A percentile compares a stretch with the other conserved stretches of the same genome.
phyloP scores from a whole-genome alignment of 2,329 filamentous ascomycete genomes.

The Fusarium buxicola region DNA sequence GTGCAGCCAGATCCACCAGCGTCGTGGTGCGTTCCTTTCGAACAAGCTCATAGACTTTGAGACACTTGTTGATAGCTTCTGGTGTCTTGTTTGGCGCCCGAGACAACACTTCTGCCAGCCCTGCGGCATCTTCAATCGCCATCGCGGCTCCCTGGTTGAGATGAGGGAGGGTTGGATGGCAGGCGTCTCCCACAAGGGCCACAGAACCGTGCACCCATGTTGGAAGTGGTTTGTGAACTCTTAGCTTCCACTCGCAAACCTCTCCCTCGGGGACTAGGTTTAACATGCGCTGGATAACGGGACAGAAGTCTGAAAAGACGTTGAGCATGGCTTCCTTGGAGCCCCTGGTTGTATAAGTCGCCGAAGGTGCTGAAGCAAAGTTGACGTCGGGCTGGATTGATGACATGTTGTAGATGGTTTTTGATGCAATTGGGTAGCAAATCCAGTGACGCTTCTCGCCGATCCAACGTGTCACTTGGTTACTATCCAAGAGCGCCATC shows the following conservation, averaged over 20 bases:
- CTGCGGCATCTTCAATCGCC: constrained; percentile 74
- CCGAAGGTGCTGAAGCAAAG: constrained; percentile 67
- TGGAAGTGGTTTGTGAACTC: constrained; percentile 66
- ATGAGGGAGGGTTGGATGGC: constrained; percentile 75
- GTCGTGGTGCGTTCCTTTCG: constrained; percentile 66
- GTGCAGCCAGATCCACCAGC: constrained; percentile 66
- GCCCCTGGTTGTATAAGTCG: constrained; percentile 72
- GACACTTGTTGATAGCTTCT: constrained; percentile 58
- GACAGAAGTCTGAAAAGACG: constrained; percentile 72
- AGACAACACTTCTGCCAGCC: constrained; percentile 65
- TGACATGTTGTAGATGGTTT: constrained; percentile 74
- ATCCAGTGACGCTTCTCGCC: constrained; percentile 81
- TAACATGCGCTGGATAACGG: constrained; percentile 68
- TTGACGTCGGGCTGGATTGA: constrained; percentile 71
- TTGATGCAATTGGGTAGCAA: constrained; percentile 77
- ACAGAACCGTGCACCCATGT: constrained; percentile 69
- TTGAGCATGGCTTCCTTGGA: constrained; percentile 70
- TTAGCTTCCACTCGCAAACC: constrained; percentile 74
- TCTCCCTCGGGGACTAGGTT: constrained; percentile 70
- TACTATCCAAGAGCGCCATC: constrained; percentile 72
- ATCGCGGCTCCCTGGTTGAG: constrained; percentile 74
- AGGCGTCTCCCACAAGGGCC: constrained; percentile 71
- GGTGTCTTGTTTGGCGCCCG: constrained; percentile 52
- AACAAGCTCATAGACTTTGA: constrained; percentile 66
- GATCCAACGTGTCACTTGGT: constrained; percentile 80